Evolutionary conservation across 495 filamentous ascomycete species (phyloP).

Genomic region (Ramalina intermedia): DNA sequence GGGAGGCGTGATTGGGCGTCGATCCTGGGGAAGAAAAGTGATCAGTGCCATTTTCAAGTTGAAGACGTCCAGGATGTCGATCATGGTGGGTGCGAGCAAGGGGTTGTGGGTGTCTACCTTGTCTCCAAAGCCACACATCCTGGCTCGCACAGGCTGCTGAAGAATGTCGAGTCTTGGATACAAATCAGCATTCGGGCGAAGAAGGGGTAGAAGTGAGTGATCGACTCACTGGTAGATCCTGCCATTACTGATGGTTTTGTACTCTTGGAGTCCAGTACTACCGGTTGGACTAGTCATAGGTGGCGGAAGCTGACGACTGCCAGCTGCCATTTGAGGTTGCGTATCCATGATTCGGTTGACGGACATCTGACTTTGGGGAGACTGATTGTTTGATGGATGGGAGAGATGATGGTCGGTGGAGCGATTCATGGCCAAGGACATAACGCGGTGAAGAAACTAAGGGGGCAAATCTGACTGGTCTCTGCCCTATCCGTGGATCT

Average conservation of each 20-base stretch:
- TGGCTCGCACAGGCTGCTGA: slow-evolving; percentile 85
- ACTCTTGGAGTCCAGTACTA: neutral
- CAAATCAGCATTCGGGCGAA: neutral
- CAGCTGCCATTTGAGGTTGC: neutral
- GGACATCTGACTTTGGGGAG: neutral
- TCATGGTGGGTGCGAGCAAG: neutral
- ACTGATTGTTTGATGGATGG: neutral
- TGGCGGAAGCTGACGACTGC: neutral
- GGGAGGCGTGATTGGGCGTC: slow-evolving; percentile 88
- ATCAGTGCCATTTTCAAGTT: too few species aligned
- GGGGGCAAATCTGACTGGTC: too few species aligned
- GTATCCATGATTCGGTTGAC: slow-evolving; percentile 4
- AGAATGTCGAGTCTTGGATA: slow-evolving; percentile 48
- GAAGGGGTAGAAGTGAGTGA: neutral
- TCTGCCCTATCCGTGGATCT: too few species aligned
- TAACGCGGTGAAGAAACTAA: neutral
- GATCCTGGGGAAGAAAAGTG: slow-evolving; percentile 48
- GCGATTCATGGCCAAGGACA: neutral
- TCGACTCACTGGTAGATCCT: slow-evolving; percentile 11
- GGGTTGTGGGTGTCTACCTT: slow-evolving; percentile 45
- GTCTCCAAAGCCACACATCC: slow-evolving; percentile 98
- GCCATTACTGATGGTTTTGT: slow-evolving; percentile 1
- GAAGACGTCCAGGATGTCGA: too few species aligned
- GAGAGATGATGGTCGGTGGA: neutral
- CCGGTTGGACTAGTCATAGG: neutral